phyloP scores from a whole-genome alignment of 257 asterid species.

The Sherardia arvensis region DNA sequence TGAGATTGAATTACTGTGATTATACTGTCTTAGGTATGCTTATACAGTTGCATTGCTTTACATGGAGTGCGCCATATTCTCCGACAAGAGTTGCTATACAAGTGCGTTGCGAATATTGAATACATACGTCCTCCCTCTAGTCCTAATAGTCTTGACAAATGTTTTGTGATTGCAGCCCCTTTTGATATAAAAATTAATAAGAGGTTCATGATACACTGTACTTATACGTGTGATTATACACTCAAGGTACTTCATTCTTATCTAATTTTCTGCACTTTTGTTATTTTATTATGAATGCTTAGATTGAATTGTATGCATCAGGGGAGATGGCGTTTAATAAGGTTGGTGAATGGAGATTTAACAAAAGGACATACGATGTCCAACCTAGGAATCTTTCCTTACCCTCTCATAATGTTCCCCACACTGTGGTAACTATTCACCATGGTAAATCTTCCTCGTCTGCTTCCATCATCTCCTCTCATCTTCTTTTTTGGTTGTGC shows the following conservation, averaged over 20 bases:
- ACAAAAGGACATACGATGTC: slow-evolving; percentile 76
- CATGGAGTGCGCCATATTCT: too few species aligned
- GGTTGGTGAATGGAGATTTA: slow-evolving; percentile 97
- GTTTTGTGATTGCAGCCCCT: slow-evolving; percentile 48
- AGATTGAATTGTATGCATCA: slow-evolving; percentile 17
- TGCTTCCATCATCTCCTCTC: too few species aligned
- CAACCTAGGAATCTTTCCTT: slow-evolving; percentile 74
- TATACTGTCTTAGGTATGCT: slow-evolving; percentile 50
- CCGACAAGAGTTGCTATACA: slow-evolving; percentile 93
- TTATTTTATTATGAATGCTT: too few species aligned
- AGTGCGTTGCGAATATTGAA: too few species aligned
- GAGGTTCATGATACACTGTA: too few species aligned
- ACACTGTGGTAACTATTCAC: slow-evolving; percentile 71
- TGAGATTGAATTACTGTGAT: slow-evolving; percentile 4
- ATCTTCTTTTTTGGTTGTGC: too few species aligned
- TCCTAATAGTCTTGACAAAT: not conserved
- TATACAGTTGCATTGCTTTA: slow-evolving; percentile 98
- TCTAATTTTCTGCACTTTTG: too few species aligned
- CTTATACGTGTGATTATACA: too few species aligned
- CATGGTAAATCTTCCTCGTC: not conserved
- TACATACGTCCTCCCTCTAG: too few species aligned
- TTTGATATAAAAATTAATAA: slow-evolving; percentile 74
- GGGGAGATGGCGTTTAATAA: slow-evolving; percentile 88
- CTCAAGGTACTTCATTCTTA: too few species aligned
- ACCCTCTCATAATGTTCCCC: slow-evolving; percentile 97